Evolutionary conservation across 2,329 filamentous ascomycete genomes (phyloP).

Genomic region (Aureobasidium zeae): DNA sequence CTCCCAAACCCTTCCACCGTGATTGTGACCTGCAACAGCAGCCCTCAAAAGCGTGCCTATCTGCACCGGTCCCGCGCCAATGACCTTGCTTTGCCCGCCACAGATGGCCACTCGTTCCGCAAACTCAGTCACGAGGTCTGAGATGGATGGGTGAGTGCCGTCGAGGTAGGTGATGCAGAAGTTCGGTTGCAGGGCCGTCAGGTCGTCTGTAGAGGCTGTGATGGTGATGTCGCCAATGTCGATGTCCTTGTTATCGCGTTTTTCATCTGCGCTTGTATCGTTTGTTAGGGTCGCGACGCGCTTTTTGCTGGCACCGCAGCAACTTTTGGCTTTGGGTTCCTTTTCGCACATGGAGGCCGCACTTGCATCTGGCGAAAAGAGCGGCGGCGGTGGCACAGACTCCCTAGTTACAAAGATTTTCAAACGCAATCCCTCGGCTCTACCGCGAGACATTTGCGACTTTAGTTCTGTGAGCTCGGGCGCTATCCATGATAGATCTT

Average conservation of each 20-base stretch:
- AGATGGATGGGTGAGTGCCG: slow-evolving; percentile 13
- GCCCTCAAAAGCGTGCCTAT: slow-evolving; percentile 15
- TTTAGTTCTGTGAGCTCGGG: slow-evolving; percentile 12
- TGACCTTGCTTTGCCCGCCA: slow-evolving; percentile 14
- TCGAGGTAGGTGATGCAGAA: slow-evolving; percentile 12
- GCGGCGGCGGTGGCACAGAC: neutral
- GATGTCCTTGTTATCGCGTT: slow-evolving; percentile 1
- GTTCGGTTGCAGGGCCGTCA: neutral
- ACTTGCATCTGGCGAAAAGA: neutral
- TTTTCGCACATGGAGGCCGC: neutral
- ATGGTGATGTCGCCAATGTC: neutral
- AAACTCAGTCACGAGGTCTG: slow-evolving; percentile 13
- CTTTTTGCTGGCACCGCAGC: too few relatives aligned
- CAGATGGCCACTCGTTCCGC: slow-evolving; percentile 9
- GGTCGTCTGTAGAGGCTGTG: neutral
- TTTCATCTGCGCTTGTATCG: too few relatives aligned
- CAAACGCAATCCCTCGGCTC: slow-evolving; percentile 6
- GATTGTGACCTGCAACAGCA: slow-evolving; percentile 14
- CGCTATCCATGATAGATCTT: slow-evolving; percentile 15
- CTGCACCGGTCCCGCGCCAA: slow-evolving; percentile 15
- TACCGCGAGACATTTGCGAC: neutral
- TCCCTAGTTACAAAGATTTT: slow-evolving; percentile 17
- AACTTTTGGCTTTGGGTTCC: slow-evolving; percentile 11
- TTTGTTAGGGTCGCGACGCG: too few relatives aligned
- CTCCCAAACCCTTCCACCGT: slow-evolving; percentile 15